A percentile compares a stretch with the other conserved stretches of the same genome.
These are phyloP conservation scores for Aspergillus novoparasiticus DNA, from an alignment of 2,329 filamentous ascomycete genomes.

Conservation along the genomic window DNA sequence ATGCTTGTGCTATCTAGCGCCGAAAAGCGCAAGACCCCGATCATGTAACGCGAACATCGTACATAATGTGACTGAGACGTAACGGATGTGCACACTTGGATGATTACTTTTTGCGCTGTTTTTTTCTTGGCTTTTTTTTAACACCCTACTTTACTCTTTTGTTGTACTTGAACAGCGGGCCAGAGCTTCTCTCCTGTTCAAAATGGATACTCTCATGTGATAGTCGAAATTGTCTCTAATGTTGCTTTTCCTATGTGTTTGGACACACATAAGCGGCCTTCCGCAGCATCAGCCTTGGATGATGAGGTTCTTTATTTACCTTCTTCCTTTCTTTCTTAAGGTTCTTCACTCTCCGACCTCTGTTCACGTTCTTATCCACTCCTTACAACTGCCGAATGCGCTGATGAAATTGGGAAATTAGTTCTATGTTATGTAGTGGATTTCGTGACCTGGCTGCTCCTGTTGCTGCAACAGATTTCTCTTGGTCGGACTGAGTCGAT, in stretches of 20 bases:
- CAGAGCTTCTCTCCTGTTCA: not conserved
- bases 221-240: slow-evolving; percentile 9
- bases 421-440: not conserved
- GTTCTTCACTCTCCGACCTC: not conserved
- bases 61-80: slow-evolving; percentile 40
- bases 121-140: slow-evolving; percentile 5
- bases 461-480: not conserved
- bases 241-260: slow-evolving; percentile 5
- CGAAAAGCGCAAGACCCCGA: slow-evolving; percentile 82
- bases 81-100: slow-evolving; percentile 26
- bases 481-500: not conserved
- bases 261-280: not conserved
- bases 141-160: not conserved
- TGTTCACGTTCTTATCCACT: not conserved
- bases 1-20: slow-evolving; percentile 85
- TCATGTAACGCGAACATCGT: slow-evolving; percentile 53
- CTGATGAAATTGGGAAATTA: not conserved
- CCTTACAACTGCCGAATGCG: not conserved
- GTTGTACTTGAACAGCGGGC: slow-evolving; percentile 7
- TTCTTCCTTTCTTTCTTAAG: not conserved
- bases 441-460: not conserved
- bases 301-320: not conserved
- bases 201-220: slow-evolving; percentile 1
- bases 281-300: not conserved
- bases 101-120: slow-evolving; percentile 27